Conservation (phyloP, 768 basidiomycete species). For the Boletus subparvulus region DNA sequence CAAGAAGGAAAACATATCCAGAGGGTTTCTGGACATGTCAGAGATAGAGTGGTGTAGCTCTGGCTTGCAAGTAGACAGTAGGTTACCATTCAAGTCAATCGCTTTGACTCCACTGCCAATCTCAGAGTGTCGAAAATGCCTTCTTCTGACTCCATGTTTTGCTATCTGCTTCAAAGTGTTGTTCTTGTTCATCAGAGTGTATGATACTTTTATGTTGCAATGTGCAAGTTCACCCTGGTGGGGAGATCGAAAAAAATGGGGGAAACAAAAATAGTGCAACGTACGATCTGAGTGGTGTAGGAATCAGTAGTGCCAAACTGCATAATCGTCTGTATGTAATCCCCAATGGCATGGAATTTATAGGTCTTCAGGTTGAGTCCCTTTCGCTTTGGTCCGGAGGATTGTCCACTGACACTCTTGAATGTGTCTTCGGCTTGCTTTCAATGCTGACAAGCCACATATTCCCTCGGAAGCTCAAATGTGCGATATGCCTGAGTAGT, state of each 20-base stretch:
- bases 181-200: slow-evolving; percentile 37
- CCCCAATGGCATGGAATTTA: no score
- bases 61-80: neutral
- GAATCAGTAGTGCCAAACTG: no score
- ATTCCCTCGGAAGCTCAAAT: no score
- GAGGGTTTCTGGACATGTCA: neutral
- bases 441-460: no score
- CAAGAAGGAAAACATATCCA: neutral
- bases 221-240: slow-evolving; percentile 41
- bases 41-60: slow-evolving; percentile 9
- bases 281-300: no score
- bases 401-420: no score
- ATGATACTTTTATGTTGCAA: slow-evolving; percentile 35
- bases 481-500: no score
- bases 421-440: no score
- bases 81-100: neutral
- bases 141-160: slow-evolving; percentile 12
- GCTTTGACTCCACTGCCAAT: neutral
- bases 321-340: no score
- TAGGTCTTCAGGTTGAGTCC: no score
- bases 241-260: no score
- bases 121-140: neutral
- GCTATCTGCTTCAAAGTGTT: slow-evolving; percentile 31
- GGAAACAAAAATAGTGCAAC: neutral
- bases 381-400: no score